phyloP scores from a whole-genome alignment of 345 rosid species.

The Acer negundo region DNA sequence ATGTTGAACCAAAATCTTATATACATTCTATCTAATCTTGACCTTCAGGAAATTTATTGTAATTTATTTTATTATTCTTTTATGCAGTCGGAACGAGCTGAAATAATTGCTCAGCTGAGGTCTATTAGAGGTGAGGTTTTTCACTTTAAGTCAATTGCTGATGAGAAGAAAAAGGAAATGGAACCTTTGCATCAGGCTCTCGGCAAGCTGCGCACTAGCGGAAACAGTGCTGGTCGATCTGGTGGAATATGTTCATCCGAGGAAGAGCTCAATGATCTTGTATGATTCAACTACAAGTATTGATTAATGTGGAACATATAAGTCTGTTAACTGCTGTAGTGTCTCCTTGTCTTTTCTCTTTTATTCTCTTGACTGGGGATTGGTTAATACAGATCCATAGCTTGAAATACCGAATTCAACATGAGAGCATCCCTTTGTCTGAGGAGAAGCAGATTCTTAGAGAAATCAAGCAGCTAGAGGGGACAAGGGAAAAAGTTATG shows the following conservation, averaged over 20 bases:
- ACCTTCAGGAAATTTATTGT: background rate
- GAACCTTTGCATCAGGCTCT: conserved; percentile 88
- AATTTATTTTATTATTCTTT: background rate
- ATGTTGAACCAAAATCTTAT: background rate
- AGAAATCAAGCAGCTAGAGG: conserved; percentile 91
- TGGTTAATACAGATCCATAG: conserved; percentile 67
- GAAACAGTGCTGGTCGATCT: conserved; percentile 38
- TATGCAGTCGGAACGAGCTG: conserved; percentile 47
- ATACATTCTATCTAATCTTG: background rate
- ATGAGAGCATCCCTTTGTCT: conserved; percentile 81
- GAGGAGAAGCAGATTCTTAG: conserved; percentile 94
- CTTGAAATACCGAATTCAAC: conserved; percentile 81
- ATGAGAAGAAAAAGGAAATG: conserved; percentile 75
- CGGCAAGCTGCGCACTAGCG: conserved; percentile 62
- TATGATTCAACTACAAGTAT: conserved; percentile 38
- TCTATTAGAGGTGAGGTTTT: conserved; percentile 36
- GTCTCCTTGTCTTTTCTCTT: conserved; percentile 12
- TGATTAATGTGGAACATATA: conserved; percentile 1
- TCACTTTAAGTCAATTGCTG: conserved; percentile 45
- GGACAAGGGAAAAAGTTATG: conserved; percentile 88
- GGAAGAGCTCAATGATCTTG: conserved; percentile 79
- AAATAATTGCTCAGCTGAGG: conserved; percentile 46
- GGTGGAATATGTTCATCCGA: conserved; percentile 83
- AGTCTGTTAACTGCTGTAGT: conserved; percentile 13
- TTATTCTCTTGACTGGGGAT: conserved; percentile 18